Evolutionary conservation across 2,329 filamentous ascomycete species (phyloP).

Genomic region (Colletotrichum cereale): DNA sequence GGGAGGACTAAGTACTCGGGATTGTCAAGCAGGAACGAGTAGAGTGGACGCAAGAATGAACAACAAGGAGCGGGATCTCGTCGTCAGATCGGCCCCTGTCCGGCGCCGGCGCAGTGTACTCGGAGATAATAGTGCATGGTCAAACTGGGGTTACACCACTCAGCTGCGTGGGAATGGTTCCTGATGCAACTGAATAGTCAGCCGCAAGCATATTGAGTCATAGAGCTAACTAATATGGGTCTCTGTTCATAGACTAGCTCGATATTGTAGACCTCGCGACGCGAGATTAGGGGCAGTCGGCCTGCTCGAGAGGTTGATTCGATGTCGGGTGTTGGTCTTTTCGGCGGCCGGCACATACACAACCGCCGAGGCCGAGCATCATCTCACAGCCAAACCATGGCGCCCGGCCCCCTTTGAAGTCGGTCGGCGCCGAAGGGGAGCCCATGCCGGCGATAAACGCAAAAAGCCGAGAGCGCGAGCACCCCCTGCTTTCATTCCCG

Average conservation of each 20-base stretch:
- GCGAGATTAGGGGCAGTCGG: background rate
- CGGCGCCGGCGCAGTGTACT: background rate
- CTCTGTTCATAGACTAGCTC: background rate
- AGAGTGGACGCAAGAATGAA: background rate
- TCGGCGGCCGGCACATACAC: conserved; percentile 5
- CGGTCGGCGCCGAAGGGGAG: too few species aligned
- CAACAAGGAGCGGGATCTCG: background rate
- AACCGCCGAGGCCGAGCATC: conserved; percentile 10
- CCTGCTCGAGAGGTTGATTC: background rate
- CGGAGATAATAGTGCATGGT: background rate
- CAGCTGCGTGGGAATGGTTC: background rate
- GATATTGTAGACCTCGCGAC: background rate
- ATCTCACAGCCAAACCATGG: background rate
- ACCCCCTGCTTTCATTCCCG: background rate
- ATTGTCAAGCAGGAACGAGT: background rate
- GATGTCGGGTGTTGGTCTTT: background rate
- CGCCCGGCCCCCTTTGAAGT: background rate
- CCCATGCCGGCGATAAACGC: too few species aligned
- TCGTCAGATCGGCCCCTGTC: background rate
- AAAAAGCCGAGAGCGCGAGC: background rate
- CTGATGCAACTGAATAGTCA: background rate
- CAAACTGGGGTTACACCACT: background rate
- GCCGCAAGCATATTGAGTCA: background rate
- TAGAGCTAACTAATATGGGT: background rate
- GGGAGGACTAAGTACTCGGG: background rate